Evolutionary conservation across 2,329 filamentous ascomycete genomes (phyloP).

Genomic region (Cordyceps javanica): DNA sequence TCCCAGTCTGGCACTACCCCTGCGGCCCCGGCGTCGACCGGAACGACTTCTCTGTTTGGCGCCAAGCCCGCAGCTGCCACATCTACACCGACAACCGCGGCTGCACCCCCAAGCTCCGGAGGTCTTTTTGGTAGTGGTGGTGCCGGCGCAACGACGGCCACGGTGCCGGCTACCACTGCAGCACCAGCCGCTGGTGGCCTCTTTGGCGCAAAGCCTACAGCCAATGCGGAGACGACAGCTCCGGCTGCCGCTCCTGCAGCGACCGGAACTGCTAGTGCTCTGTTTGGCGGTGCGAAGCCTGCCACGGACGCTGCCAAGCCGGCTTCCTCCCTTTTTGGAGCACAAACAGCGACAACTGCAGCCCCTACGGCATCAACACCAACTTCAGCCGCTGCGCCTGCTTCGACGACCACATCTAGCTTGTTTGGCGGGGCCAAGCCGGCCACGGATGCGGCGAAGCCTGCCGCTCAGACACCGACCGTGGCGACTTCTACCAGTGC

Average conservation of each 20-base stretch:
- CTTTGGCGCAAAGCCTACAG: slow-evolving; percentile 37
- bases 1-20: slow-evolving; percentile 20
- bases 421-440: slow-evolving; percentile 29
- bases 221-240: slow-evolving; percentile 26
- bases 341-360: slow-evolving; percentile 25
- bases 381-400: slow-evolving; percentile 22
- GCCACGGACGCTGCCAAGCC: slow-evolving; percentile 18
- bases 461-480: slow-evolving; percentile 22
- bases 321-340: slow-evolving; percentile 26
- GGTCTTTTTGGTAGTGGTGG: slow-evolving; percentile 18
- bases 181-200: slow-evolving; percentile 19
- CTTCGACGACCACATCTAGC: slow-evolving; percentile 22
- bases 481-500: slow-evolving; percentile 24
- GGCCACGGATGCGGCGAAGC: slow-evolving; percentile 24
- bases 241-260: slow-evolving; percentile 26
- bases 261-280: slow-evolving; percentile 22
- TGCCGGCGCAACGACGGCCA: slow-evolving; percentile 19
- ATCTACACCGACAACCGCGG: slow-evolving; percentile 17
- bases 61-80: slow-evolving; percentile 18
- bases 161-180: slow-evolving; percentile 19
- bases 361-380: slow-evolving; percentile 16
- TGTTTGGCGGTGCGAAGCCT: slow-evolving; percentile 28
- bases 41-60: slow-evolving; percentile 19
- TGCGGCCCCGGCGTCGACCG: slow-evolving; percentile 15
- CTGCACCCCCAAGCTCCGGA: slow-evolving; percentile 15